These are phyloP conservation scores for Rauvolfia tetraphylla DNA, from an alignment of 257 asterid species.

Conservation along the genomic window DNA sequence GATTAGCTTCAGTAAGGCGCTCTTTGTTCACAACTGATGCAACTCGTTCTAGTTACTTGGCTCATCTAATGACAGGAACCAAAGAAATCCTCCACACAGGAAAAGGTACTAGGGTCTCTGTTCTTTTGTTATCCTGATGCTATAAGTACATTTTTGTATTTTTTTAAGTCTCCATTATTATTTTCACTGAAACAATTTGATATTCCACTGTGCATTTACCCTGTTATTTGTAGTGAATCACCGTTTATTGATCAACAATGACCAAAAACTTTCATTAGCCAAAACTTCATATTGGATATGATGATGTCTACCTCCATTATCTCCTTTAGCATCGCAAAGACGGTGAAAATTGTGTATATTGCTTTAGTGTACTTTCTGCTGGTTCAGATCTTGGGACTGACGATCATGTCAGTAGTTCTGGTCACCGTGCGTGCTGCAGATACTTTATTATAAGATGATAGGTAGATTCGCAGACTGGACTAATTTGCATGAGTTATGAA, in stretches of 20 bases:
- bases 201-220: background rate
- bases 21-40: constrained; percentile 86
- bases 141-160: background rate
- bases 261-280: background rate
- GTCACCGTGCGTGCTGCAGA: background rate
- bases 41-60: constrained; percentile 82
- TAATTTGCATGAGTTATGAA: background rate
- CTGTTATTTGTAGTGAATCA: background rate
- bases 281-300: background rate
- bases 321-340: background rate
- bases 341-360: background rate
- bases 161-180: background rate
- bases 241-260: background rate
- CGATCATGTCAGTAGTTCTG: background rate
- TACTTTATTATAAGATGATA: background rate
- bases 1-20: constrained; percentile 93
- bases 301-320: background rate
- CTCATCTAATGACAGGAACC: constrained; percentile 92
- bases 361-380: background rate
- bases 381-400: constrained; percentile 3
- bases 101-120: constrained; percentile 51
- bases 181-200: background rate
- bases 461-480: background rate
- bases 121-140: background rate
- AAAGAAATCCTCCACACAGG: constrained; percentile 87